Evolutionary conservation across 2,329 filamentous ascomycete genomes (phyloP).

Genomic region (Pestalotiopsis sp.): DNA sequence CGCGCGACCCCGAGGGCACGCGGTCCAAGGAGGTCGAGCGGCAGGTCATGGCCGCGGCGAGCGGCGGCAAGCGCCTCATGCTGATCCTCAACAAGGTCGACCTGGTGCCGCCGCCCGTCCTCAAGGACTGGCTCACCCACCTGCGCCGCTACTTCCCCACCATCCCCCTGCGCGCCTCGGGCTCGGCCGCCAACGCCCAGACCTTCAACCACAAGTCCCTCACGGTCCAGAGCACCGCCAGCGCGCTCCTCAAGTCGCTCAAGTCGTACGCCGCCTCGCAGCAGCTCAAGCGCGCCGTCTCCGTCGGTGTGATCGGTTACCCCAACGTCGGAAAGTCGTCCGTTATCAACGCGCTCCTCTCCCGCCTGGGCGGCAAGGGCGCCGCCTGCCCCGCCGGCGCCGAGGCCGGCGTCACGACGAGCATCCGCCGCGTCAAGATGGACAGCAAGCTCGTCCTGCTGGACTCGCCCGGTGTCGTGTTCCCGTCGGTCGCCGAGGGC

Average conservation of each 20-base stretch:
- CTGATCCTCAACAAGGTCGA: conserved; percentile 96
- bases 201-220: conserved; percentile 92
- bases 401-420: conserved; percentile 90
- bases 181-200: conserved; percentile 80
- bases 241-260: conserved; percentile 83
- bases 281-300: conserved; percentile 85
- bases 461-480: conserved; percentile 93
- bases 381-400: conserved; percentile 84
- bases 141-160: conserved; percentile 90
- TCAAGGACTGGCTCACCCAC: conserved; percentile 83
- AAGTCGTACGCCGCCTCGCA: conserved; percentile 85
- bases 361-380: conserved; percentile 70
- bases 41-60: conserved; percentile 85
- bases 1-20: conserved; percentile 88
- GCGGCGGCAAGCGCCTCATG: conserved; percentile 83
- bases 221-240: conserved; percentile 83
- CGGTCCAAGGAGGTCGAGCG: conserved; percentile 89
- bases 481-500: conserved; percentile 64
- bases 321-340: conserved; percentile 97
- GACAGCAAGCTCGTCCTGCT: conserved; percentile 93
- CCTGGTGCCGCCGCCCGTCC: conserved; percentile 78
- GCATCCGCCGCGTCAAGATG: conserved; percentile 86
- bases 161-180: conserved; percentile 83
- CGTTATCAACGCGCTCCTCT: conserved; percentile 90
- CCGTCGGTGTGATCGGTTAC: conserved; percentile 92